Conservation (phyloP, 179 eudicot genomes). For the Vitellaria paradoxa region DNA sequence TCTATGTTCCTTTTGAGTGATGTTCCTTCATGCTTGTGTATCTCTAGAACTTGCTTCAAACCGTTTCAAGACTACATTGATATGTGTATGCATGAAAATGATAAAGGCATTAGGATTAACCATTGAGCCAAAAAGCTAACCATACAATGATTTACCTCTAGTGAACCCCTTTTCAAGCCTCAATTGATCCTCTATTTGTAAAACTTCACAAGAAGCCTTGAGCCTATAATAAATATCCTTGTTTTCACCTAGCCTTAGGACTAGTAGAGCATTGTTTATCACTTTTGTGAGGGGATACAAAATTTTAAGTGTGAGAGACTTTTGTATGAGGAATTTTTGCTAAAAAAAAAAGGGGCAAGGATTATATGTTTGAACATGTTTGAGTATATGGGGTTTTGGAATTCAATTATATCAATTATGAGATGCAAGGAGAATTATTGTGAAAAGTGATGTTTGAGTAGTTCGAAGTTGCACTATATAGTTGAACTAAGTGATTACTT, state of each 20-base stretch:
- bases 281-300: too few species aligned
- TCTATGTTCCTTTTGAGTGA: neutral
- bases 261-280: conserved; percentile 10
- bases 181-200: too few species aligned
- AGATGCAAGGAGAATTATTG: neutral
- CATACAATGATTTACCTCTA: neutral
- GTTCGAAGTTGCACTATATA: too few species aligned
- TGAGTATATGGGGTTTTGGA: too few species aligned
- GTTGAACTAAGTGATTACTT: too few species aligned
- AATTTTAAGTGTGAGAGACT: too few species aligned
- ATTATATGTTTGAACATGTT: too few species aligned
- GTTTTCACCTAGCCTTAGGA: neutral
- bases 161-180: conserved; percentile 8
- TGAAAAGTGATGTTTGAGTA: too few species aligned
- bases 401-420: too few species aligned
- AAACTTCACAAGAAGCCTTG: neutral
- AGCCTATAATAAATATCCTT: too few species aligned
- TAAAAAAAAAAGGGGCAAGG: too few species aligned
- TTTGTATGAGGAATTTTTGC: too few species aligned
- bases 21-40: neutral
- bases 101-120: neutral
- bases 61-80: neutral
- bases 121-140: conserved; percentile 2
- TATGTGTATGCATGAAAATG: conserved; percentile 5
- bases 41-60: conserved; percentile 3